These are phyloP conservation scores for Hyaloperonospora brassicae DNA, from an alignment of 352 stramenopile genomes.

Conservation along the genomic window DNA sequence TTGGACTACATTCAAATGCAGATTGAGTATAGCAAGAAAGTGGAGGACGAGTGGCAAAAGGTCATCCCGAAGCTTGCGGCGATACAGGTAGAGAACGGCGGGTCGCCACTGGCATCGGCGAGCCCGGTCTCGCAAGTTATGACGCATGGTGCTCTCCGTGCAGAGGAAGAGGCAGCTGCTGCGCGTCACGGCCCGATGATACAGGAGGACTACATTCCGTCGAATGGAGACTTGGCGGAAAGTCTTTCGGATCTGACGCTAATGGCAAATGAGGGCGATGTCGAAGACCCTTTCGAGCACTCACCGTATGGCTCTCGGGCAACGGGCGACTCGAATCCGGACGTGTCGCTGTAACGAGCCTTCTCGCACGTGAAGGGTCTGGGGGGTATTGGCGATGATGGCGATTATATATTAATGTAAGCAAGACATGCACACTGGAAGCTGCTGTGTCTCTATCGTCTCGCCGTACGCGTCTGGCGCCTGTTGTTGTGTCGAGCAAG, in stretches of 20 bases:
- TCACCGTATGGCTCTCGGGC: constrained; percentile 27
- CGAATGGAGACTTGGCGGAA: constrained; percentile 38
- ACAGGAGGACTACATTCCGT: constrained; percentile 72
- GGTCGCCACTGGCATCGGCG: constrained; percentile 28
- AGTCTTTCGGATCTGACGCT: constrained; percentile 53
- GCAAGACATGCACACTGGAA: constrained; percentile 13
- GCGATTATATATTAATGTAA: constrained; percentile 32
- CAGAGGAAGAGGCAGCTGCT: constrained; percentile 9
- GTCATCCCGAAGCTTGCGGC: constrained; percentile 64
- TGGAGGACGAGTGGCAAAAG: constrained; percentile 73
- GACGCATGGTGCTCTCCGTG: constrained; percentile 14
- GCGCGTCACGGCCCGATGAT: constrained; percentile 34
- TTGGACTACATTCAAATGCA: constrained; percentile 96
- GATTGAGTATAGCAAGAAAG: constrained; percentile 94
- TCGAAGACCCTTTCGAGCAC: constrained; percentile 21
- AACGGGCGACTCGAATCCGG: constrained; percentile 26
- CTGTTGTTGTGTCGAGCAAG: constrained; percentile 20
- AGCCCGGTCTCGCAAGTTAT: constrained; percentile 29
- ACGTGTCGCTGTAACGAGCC: constrained; percentile 26
- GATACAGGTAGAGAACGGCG: constrained; percentile 58
- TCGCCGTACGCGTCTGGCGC: constrained; percentile 4
- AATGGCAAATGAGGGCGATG: constrained; percentile 27
- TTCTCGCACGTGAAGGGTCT: background rate
- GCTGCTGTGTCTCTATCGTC: constrained; percentile 4
- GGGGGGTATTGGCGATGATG: constrained; percentile 7